Conservation (phyloP, 768 basidiomycete species). For the Tylopilus sp. region DNA sequence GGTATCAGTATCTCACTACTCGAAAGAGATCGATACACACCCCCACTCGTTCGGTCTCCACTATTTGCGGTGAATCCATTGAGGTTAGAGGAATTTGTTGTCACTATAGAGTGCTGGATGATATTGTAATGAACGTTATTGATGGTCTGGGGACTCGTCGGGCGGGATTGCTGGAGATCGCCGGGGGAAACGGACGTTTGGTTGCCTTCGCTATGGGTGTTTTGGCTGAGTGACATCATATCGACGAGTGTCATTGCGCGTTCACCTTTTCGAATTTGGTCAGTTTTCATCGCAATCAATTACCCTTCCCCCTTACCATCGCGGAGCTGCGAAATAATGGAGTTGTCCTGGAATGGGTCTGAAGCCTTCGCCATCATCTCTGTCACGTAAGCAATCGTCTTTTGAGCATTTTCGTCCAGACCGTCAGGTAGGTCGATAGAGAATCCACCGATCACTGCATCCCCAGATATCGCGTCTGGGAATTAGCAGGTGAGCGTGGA, state of each 20-base stretch:
- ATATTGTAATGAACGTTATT: background rate
- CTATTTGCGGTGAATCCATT: background rate
- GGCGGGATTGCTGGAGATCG: too few species aligned
- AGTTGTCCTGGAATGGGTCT: slow-evolving; percentile 5
- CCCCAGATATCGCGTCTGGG: background rate
- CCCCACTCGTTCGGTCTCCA: background rate
- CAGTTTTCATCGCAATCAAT: too few species aligned
- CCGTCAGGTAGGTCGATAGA: background rate
- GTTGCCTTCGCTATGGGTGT: background rate
- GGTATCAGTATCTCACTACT: background rate
- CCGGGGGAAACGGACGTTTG: too few species aligned
- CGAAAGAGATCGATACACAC: background rate
- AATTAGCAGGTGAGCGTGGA: background rate
- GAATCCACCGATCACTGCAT: background rate
- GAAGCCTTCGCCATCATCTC: background rate
- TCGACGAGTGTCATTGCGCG: background rate
- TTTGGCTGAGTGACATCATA: background rate
- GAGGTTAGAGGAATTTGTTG: slow-evolving; percentile 1
- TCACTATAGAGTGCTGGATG: background rate
- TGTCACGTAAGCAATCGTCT: too few species aligned
- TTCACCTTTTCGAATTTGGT: background rate
- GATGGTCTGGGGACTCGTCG: background rate
- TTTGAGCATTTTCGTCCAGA: background rate
- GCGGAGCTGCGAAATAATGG: background rate
- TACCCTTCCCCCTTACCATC: background rate